phyloP scores from a whole-genome alignment of 352 stramenopile species.

The Globisporangium nunn region DNA sequence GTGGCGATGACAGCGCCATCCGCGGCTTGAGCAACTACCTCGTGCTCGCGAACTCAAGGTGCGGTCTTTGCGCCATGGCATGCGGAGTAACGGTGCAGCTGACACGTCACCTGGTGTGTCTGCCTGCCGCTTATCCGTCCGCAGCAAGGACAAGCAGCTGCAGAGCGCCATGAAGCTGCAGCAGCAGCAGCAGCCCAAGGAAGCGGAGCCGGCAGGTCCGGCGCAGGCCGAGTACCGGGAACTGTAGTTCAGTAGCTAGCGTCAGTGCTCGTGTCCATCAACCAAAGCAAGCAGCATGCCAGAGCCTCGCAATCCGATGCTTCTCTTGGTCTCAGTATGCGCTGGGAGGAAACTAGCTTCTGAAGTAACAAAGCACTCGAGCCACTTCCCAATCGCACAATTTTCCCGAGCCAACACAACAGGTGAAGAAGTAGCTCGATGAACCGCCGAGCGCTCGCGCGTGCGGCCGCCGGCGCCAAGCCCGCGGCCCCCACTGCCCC shows the following conservation, averaged over 20 bases:
- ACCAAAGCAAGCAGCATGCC: neutral
- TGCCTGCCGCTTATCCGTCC: neutral
- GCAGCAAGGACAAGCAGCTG: slow-evolving; percentile 82
- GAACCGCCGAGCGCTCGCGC: slow-evolving; percentile 68
- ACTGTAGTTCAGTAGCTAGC: slow-evolving; percentile 48
- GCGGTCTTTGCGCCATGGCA: slow-evolving; percentile 2
- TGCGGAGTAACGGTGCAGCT: neutral
- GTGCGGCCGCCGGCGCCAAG: slow-evolving; percentile 25
- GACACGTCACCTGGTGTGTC: neutral
- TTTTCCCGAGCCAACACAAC: slow-evolving; percentile 3
- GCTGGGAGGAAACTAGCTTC: neutral
- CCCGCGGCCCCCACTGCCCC: neutral
- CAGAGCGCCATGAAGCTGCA: slow-evolving; percentile 73
- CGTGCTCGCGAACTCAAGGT: slow-evolving; percentile 82
- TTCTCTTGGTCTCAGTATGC: neutral
- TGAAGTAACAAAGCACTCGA: neutral
- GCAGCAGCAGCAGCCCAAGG: slow-evolving; percentile 21
- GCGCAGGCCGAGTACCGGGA: slow-evolving; percentile 75
- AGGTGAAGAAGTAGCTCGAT: slow-evolving; percentile 18
- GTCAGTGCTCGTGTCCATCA: neutral
- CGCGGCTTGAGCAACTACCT: slow-evolving; percentile 85
- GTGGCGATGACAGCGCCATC: slow-evolving; percentile 38
- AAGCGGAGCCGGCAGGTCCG: slow-evolving; percentile 22
- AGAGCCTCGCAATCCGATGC: no score
- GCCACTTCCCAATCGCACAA: neutral